A percentile compares a stretch with the other conserved stretches of the same genome.
Evolutionary conservation across 2,329 filamentous ascomycete species (phyloP).

Genomic region (Plenodomus tracheiphilus): DNA sequence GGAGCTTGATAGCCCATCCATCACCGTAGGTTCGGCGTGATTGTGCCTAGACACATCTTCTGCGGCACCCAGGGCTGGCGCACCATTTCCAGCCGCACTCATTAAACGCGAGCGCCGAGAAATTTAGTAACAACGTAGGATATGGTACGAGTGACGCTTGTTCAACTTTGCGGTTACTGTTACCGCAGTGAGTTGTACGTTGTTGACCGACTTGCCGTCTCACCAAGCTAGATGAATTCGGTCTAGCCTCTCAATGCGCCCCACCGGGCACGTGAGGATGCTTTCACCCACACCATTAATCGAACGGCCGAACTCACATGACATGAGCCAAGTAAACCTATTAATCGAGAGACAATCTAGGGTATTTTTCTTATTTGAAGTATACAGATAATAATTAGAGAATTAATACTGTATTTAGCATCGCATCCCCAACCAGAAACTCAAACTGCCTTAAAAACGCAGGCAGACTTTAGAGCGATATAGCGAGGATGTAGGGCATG

Average conservation of each 20-base stretch:
- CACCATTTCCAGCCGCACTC: conserved; percentile 44
- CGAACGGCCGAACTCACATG: not conserved
- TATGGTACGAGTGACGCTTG: conserved; percentile 17
- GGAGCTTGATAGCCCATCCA: conserved; percentile 51
- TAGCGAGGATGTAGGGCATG: no score
- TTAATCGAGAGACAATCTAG: no score
- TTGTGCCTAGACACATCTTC: conserved; percentile 39
- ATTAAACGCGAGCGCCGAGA: conserved; percentile 31
- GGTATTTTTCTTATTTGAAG: no score
- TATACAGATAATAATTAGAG: no score
- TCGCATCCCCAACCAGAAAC: no score
- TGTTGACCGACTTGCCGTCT: conserved; percentile 10
- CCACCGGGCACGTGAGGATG: not conserved
- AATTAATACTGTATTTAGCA: no score
- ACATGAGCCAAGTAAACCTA: not conserved
- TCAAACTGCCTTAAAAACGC: no score
- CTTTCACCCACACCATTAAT: not conserved
- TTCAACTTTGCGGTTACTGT: conserved; percentile 22
- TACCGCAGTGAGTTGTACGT: conserved; percentile 25
- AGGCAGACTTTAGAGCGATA: no score
- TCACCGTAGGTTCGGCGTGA: conserved; percentile 36
- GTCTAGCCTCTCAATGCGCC: not conserved
- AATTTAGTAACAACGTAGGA: not conserved
- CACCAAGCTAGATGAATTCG: not conserved
- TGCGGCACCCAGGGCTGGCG: conserved; percentile 41